Conservation (phyloP, 2,329 filamentous ascomycete species). For the Trichoderma koningii region DNA sequence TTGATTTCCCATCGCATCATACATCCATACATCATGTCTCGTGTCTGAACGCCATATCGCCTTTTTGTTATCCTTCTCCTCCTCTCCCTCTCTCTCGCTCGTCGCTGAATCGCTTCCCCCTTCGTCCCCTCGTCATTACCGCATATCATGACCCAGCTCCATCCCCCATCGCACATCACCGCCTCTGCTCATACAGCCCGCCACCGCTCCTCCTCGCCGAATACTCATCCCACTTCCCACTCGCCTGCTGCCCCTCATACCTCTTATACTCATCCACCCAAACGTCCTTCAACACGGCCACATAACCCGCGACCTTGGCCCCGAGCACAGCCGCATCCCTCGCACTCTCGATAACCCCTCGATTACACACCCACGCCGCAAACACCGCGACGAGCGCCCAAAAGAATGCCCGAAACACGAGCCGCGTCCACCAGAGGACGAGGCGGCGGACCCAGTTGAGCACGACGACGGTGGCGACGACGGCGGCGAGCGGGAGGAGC, state of each 20-base stretch:
- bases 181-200: slow-evolving; percentile 17
- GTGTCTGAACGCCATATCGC: background rate
- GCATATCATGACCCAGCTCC: background rate
- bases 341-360: slow-evolving; percentile 66
- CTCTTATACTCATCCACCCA: slow-evolving; percentile 60
- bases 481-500: slow-evolving; percentile 39
- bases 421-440: slow-evolving; percentile 74
- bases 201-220: slow-evolving; percentile 25
- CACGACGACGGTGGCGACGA: slow-evolving; percentile 62
- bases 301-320: slow-evolving; percentile 49
- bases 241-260: slow-evolving; percentile 53
- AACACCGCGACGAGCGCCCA: slow-evolving; percentile 62
- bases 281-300: slow-evolving; percentile 52
- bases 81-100: background rate
- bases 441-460: slow-evolving; percentile 71
- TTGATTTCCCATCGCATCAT: no score
- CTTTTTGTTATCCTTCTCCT: no score
- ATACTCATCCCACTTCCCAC: slow-evolving; percentile 26
- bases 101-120: background rate
- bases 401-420: slow-evolving; percentile 64
- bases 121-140: background rate
- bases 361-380: slow-evolving; percentile 61
- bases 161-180: background rate
- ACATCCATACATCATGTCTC: slow-evolving; percentile 12
- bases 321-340: slow-evolving; percentile 56